These are phyloP conservation scores for Suillus variegatus DNA, from an alignment of 768 basidiomycete genomes.

Conservation along the genomic window DNA sequence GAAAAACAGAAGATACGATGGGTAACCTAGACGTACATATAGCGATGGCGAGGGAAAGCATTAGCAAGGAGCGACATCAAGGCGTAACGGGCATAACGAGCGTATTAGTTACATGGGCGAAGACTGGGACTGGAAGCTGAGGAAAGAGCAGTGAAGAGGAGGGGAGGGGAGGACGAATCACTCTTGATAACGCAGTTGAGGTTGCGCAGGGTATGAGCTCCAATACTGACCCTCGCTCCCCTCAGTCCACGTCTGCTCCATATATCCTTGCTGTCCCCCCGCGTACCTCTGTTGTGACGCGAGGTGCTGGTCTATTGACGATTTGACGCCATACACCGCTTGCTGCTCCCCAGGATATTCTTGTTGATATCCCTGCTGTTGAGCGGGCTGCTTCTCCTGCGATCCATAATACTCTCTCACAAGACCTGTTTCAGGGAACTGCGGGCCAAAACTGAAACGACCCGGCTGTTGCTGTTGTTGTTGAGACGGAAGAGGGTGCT, in stretches of 20 bases:
- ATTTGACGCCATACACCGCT: not conserved
- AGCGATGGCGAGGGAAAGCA: not conserved
- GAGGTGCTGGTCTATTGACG: not conserved
- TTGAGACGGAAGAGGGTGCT: not conserved
- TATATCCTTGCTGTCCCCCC: not conserved
- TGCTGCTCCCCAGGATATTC: not conserved
- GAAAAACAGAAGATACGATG: not conserved
- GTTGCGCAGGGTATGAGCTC: not conserved
- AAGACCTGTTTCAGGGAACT: slow-evolving; percentile 1
- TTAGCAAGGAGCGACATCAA: not conserved
- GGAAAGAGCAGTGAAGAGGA: not conserved
- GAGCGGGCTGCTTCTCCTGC: slow-evolving; percentile 1
- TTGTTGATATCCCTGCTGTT: not conserved
- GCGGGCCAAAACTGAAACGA: slow-evolving; percentile 1
- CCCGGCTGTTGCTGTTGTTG: not conserved
- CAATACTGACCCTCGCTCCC: not conserved
- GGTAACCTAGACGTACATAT: slow-evolving; percentile 4
- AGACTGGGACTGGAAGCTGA: not conserved
- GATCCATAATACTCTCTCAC: not conserved
- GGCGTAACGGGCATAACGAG: not conserved
- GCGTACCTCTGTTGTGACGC: not conserved
- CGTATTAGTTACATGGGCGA: not conserved
- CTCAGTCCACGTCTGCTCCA: not conserved
- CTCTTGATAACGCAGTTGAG: not conserved
- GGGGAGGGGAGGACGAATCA: not conserved